Percentiles rank a stretch among this genome's conserved stretches.
Conservation (phyloP, 1,139 yeast species). For the Zygosaccharomyces sapae region DNA sequence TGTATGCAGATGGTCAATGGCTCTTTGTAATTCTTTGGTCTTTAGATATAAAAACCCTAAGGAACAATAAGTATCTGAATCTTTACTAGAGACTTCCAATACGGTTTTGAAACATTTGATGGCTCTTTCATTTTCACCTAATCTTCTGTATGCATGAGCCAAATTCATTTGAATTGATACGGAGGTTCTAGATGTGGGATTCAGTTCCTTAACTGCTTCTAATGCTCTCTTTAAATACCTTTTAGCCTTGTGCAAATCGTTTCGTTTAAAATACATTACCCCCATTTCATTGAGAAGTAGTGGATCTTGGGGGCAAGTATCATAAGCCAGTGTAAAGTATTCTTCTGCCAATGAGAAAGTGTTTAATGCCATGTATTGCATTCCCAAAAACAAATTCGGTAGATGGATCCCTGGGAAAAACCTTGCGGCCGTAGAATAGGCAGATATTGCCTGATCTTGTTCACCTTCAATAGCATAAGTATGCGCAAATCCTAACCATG, state of each 20-base stretch:
- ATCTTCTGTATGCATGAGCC: slow-evolving; percentile 83
- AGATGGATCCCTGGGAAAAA: slow-evolving; percentile 92
- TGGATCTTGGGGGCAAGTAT: slow-evolving; percentile 82
- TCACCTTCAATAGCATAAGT: slow-evolving; percentile 97
- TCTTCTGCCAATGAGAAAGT: slow-evolving; percentile 82
- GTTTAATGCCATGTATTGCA: slow-evolving; percentile 90
- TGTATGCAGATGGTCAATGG: slow-evolving; percentile 73
- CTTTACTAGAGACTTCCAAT: slow-evolving; percentile 61
- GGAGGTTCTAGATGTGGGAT: slow-evolving; percentile 82
- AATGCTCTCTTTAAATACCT: slow-evolving; percentile 68
- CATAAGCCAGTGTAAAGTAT: slow-evolving; percentile 69
- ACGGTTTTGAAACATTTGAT: slow-evolving; percentile 75
- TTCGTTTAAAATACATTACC: slow-evolving; percentile 76
- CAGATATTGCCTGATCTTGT: slow-evolving; percentile 97
- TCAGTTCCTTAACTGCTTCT: slow-evolving; percentile 61
- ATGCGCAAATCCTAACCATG: slow-evolving; percentile 98
- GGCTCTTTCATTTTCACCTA: slow-evolving; percentile 61
- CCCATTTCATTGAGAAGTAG: slow-evolving; percentile 86
- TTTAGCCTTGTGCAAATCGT: slow-evolving; percentile 67
- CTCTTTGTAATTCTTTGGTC: slow-evolving; percentile 56
- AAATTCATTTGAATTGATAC: slow-evolving; percentile 80
- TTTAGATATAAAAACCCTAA: slow-evolving; percentile 79
- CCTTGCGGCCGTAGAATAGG: slow-evolving; percentile 93
- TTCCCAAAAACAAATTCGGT: slow-evolving; percentile 86
- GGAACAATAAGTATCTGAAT: slow-evolving; percentile 74